Conservation (phyloP, 108 stramenopile genomes). For the Nitzschia inconspicua region DNA sequence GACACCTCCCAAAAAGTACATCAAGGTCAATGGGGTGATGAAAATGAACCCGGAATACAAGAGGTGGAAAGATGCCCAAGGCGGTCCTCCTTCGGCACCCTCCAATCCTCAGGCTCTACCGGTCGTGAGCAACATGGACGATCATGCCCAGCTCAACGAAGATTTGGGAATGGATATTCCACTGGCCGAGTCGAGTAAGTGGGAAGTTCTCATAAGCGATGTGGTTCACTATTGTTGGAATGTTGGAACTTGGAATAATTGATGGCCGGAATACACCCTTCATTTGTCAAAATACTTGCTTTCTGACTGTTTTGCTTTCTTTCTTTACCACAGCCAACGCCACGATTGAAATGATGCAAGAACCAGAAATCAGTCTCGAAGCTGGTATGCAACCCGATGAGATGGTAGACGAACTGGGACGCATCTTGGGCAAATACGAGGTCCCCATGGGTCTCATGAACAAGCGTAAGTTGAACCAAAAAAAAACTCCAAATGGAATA, state of each 20-base stretch:
- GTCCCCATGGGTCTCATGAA: conserved; percentile 56
- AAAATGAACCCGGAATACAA: conserved; percentile 53
- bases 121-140: conserved; percentile 41
- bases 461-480: conserved; percentile 15
- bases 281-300: too few relatives aligned
- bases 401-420: conserved; percentile 43
- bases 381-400: conserved; percentile 40
- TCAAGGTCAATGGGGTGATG: conserved; percentile 55
- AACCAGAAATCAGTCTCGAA: conserved; percentile 41
- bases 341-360: conserved; percentile 54
- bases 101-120: conserved; percentile 22
- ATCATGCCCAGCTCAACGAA: conserved; percentile 35
- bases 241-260: too few relatives aligned
- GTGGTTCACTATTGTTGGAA: too few relatives aligned
- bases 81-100: neutral
- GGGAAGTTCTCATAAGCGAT: too few relatives aligned
- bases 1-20: conserved; percentile 41
- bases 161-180: conserved; percentile 34
- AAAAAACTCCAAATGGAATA: too few relatives aligned
- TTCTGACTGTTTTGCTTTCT: too few relatives aligned
- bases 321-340: too few relatives aligned
- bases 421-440: conserved; percentile 44
- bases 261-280: too few relatives aligned
- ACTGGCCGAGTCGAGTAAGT: conserved; percentile 36
- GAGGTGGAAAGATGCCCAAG: conserved; percentile 35